phyloP scores from a whole-genome alignment of 495 filamentous ascomycete genomes.

The Xylaria curta region DNA sequence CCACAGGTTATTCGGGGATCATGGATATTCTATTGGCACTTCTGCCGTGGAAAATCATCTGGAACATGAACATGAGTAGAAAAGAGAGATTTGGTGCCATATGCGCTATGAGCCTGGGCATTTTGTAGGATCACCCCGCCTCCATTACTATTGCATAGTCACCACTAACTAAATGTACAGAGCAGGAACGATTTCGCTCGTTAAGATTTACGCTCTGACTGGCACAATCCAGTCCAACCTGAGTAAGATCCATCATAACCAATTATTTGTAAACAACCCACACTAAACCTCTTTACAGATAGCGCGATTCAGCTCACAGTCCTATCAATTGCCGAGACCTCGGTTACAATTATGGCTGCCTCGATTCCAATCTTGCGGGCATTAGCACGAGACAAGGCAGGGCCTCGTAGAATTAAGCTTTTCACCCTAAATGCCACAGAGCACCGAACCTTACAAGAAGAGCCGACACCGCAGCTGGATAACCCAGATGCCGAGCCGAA shows the following conservation, averaged over 20 bases:
- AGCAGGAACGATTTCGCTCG: slow-evolving; percentile 38
- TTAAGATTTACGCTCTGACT: slow-evolving; percentile 41
- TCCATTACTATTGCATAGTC: too few relatives aligned
- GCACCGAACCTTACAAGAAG: slow-evolving; percentile 5
- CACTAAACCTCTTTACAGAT: slow-evolving; percentile 1
- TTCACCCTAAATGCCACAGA: slow-evolving; percentile 18
- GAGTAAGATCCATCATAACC: neutral
- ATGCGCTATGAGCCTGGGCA: slow-evolving; percentile 48
- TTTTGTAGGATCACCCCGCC: slow-evolving; percentile 29
- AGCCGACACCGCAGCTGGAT: neutral
- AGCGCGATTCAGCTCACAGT: slow-evolving; percentile 37
- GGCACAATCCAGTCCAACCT: slow-evolving; percentile 31
- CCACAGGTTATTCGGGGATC: slow-evolving; percentile 40
- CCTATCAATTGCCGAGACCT: slow-evolving; percentile 37
- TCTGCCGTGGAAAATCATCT: slow-evolving; percentile 47
- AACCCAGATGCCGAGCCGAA: neutral
- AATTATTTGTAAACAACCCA: neutral
- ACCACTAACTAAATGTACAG: slow-evolving; percentile 23
- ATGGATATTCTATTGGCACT: slow-evolving; percentile 47
- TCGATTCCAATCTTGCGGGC: slow-evolving; percentile 43
- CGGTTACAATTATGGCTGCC: slow-evolving; percentile 43
- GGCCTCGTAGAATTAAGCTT: neutral
- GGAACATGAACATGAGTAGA: slow-evolving; percentile 43
- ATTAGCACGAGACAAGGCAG: slow-evolving; percentile 33
- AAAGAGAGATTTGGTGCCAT: slow-evolving; percentile 45